Conservation (phyloP, 2,329 filamentous ascomycete species). For the Aspergillus tubingensis region DNA sequence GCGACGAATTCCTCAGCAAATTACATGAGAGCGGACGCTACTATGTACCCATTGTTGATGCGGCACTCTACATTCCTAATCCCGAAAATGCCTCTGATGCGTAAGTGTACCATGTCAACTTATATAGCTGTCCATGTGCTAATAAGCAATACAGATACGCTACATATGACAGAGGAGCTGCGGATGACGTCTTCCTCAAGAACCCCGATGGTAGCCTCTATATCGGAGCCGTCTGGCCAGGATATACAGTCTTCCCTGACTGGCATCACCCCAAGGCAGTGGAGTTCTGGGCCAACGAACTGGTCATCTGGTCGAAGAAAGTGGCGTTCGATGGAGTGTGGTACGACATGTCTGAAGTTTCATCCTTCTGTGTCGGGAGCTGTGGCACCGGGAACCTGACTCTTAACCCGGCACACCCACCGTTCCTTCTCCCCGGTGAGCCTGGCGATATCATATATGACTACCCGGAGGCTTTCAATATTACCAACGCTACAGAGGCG, state of each 20-base stretch:
- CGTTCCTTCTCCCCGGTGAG: constrained; percentile 67
- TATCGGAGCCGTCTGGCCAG: constrained; percentile 59
- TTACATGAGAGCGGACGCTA: constrained; percentile 59
- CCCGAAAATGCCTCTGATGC: constrained; percentile 67
- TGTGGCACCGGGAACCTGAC: constrained; percentile 68
- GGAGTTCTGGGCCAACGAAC: constrained; percentile 61
- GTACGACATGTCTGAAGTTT: constrained; percentile 65
- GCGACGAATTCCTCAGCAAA: constrained; percentile 53
- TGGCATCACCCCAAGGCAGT: constrained; percentile 62
- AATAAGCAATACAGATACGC: constrained; percentile 46
- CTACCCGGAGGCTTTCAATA: constrained; percentile 70
- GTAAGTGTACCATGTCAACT: constrained; percentile 52
- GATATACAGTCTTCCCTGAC: constrained; percentile 63
- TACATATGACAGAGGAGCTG: constrained; percentile 54
- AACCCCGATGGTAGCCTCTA: constrained; percentile 58
- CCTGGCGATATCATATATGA: constrained; percentile 59
- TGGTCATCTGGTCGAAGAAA: constrained; percentile 55
- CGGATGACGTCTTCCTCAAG: constrained; percentile 52
- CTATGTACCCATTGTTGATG: constrained; percentile 63
- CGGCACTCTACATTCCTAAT: constrained; percentile 71
- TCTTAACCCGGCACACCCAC: constrained; percentile 68
- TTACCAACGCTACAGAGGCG: constrained; percentile 69
- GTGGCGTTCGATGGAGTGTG: constrained; percentile 57
- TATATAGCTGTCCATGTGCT: background rate
- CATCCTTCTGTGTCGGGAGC: constrained; percentile 69